Base-by-base conservation (phyloP, 179 eudicot species). In the Carnegiea gigantea region DNA sequence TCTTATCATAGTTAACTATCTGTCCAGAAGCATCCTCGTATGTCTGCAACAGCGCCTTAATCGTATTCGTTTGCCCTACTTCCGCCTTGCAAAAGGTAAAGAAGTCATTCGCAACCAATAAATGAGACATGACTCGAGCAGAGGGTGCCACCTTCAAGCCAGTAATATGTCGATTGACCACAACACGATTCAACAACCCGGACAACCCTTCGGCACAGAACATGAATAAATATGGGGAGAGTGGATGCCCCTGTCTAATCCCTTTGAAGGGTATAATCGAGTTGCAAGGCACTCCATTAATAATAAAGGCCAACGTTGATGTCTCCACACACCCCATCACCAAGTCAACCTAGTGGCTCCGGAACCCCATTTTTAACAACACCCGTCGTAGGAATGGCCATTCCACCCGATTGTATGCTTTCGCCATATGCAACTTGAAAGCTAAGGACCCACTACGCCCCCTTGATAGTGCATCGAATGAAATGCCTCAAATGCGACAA, bases 131-230 rank as follows among this genome's bases (percentile, higher is more conserved):
- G 4, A 8, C 0, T 2, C 28, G 28, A 8, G 67, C 67, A 1
- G 1, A 6, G 13, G 10, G 28, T 7, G 9, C 23, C 2, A n/a
- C 21, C 21, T 1, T 21, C 6, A n/a, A 0, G 11, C 9, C 67
- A 21, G 5, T n/a, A 0, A 60, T 60, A 6, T 20, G 0, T n/a
- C 26, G 2, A 6, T 6, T 0, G 0, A 0, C 1, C 23, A 6
- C 6, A 20, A 1, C 67, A 0, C 2, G 6, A 7, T 40, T 40
- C 6, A 5, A 7, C 9, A 60, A 21, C 6, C 67, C 67, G 2
- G n/a, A 8, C 14, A 28, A 15, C 4, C 38, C 38, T 24, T 28
- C 38, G 14, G 9, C 24, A 8, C 11, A 33, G 6, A 59, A 59
- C 0, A 59, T 26, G 26, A 59, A 59, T 5, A 59, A 8, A 18